A percentile compares a stretch with the other conserved stretches of the same genome.
Conservation (phyloP, 352 stramenopile species). For the Globisporangium spiculum region DNA sequence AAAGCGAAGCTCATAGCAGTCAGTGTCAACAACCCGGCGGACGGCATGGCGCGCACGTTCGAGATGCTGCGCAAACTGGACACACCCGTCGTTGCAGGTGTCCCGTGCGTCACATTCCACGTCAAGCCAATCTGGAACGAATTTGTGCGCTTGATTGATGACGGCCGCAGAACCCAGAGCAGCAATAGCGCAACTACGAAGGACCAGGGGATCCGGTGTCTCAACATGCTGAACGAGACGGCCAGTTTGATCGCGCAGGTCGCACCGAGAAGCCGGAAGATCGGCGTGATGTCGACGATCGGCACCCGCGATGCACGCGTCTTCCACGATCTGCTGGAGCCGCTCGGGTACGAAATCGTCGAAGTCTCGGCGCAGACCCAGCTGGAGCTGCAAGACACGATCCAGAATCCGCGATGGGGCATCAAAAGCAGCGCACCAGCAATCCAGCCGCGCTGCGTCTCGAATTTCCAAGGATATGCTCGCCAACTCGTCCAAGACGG, state of each 20-base stretch:
- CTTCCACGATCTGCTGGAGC: conserved; percentile 43
- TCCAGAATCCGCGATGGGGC: conserved; percentile 45
- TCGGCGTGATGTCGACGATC: conserved; percentile 48
- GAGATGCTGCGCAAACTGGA: conserved; percentile 32
- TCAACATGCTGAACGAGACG: conserved; percentile 50
- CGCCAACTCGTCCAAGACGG: conserved; percentile 28
- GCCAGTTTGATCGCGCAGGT: conserved; percentile 30
- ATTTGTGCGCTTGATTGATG: conserved; percentile 24
- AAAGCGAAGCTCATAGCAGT: neutral
- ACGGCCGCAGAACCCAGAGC: neutral
- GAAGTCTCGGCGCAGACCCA: conserved; percentile 34
- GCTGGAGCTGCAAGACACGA: conserved; percentile 46
- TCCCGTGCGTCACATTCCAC: conserved; percentile 61
- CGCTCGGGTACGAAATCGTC: conserved; percentile 34
- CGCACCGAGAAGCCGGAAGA: conserved; percentile 19
- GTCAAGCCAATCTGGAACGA: conserved; percentile 39
- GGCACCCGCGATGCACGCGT: conserved; percentile 35
- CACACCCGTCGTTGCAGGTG: conserved; percentile 32
- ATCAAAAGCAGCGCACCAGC: conserved; percentile 49
- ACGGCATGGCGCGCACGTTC: conserved; percentile 48
- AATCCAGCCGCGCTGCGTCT: conserved; percentile 31
- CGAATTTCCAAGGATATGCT: conserved; percentile 43
- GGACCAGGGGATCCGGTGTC: conserved; percentile 22
- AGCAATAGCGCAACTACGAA: neutral
- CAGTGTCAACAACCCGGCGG: conserved; percentile 35